Evolutionary conservation across 2,329 filamentous ascomycete genomes (phyloP).

Genomic region (Triangularia setosa): DNA sequence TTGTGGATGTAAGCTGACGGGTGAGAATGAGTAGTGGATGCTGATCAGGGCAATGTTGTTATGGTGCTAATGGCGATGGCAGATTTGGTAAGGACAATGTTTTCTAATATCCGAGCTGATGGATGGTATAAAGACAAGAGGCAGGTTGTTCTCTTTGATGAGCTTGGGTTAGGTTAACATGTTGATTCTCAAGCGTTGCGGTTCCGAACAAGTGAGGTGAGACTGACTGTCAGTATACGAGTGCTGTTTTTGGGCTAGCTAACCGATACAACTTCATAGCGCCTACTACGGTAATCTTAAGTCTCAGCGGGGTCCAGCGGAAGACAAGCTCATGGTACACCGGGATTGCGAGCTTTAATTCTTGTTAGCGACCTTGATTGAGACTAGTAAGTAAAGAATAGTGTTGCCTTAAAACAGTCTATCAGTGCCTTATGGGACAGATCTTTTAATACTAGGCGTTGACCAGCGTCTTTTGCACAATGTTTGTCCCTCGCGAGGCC

Average conservation of each 20-base stretch:
- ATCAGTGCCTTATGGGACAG: neutral
- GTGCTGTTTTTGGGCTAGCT: neutral
- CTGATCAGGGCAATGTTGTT: neutral
- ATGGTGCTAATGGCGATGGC: neutral
- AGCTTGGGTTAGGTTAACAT: neutral
- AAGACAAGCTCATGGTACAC: neutral
- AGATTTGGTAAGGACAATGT: neutral
- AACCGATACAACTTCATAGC: neutral
- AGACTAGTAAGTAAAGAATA: neutral
- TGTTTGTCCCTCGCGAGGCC: no score
- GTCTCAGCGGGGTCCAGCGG: neutral
- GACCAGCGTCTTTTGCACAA: no score
- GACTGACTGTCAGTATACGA: neutral
- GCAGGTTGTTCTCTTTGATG: no score
- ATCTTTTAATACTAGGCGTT: neutral
- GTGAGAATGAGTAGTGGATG: neutral
- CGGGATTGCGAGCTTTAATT: neutral
- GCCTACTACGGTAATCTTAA: neutral
- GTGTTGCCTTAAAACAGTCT: neutral
- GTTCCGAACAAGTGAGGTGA: neutral
- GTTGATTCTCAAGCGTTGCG: neutral
- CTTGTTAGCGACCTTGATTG: neutral
- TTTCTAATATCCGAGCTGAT: no score
- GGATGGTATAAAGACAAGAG: no score
- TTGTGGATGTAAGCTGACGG: neutral